phyloP scores from a whole-genome alignment of 495 filamentous ascomycete genomes.

The Aspergillus cristatus region DNA sequence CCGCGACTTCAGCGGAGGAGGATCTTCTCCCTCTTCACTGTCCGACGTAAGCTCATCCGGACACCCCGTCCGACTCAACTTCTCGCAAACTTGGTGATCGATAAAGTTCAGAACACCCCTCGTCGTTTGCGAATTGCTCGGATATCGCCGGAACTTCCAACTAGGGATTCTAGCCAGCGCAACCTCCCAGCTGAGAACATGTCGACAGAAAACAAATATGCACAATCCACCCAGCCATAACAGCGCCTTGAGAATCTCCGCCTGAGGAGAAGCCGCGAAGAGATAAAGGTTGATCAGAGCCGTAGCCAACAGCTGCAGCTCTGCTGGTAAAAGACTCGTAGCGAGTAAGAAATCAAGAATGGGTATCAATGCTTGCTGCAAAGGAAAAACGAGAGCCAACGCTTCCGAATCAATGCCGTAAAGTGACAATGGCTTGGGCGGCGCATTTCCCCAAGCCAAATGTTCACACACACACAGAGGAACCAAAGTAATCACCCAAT shows the following conservation, averaged over 20 bases:
- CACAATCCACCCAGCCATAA: conserved; percentile 83
- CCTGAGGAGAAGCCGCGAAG: conserved; percentile 73
- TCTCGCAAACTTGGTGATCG: conserved; percentile 38
- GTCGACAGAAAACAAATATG: conserved; percentile 61
- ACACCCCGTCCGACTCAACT: conserved; percentile 25
- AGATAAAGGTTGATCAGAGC: conserved; percentile 76
- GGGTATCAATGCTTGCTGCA: conserved; percentile 73
- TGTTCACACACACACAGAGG: conserved; percentile 48
- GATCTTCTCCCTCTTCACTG: conserved; percentile 31
- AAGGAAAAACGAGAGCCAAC: conserved; percentile 64
- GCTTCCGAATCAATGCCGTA: conserved; percentile 47
- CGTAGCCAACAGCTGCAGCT: conserved; percentile 76
- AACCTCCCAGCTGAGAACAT: conserved; percentile 79
- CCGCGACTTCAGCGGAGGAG: conserved; percentile 13
- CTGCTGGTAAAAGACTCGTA: conserved; percentile 75
- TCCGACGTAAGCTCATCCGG: conserved; percentile 29
- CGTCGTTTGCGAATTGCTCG: conserved; percentile 32
- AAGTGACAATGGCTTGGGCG: conserved; percentile 26
- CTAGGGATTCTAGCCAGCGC: conserved; percentile 77
- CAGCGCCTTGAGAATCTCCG: conserved; percentile 67
- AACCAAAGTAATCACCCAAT: conserved; percentile 63
- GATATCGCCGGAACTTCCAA: conserved; percentile 71
- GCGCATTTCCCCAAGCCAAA: conserved; percentile 18
- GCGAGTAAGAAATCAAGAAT: conserved; percentile 72
- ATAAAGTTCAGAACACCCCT: conserved; percentile 43